Evolutionary conservation across 768 basidiomycete genomes (phyloP), one percentile per base, ranked within the genome.

Genomic region (Mycena filopes): DNA sequence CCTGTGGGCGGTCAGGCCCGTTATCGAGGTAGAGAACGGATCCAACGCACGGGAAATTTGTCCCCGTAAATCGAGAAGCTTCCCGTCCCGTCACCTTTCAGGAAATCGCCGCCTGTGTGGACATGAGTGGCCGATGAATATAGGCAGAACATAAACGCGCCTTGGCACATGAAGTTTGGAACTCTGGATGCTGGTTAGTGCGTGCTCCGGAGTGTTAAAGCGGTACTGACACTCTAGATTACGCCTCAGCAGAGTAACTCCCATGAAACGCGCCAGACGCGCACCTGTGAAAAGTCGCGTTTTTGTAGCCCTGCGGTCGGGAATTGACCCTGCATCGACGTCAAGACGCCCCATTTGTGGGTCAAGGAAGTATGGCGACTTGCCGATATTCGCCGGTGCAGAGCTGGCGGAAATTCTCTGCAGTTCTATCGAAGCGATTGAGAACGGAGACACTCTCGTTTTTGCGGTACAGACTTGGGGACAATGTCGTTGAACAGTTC

Each of bases 381-480:
- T 72, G 96, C 93, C 95, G 86, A 78, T 88, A 93, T 80, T 99
- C 97, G n/a, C 98, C 98, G 2, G 96, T 98, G 74, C 97, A 99
- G 28, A 99, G 82, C 72, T 99, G 97, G 65, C 98, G 84, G 74
- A 99, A 99, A 81, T 99, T 99, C 79, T 99, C 97, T 10, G 96
- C 95, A 3, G 97, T 99, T 74, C 96, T 98, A 70, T 42, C 11
- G 71, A 55, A 20, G 38, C 42, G 23, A 48, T 28, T 51, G 21
- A 31, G 60, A 20, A 38, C 21, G 49, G 15, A 15, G 9, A 23
- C 16, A 29, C 31, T 16, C 25, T 59, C 54, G 29, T 7, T 25
- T 12, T 16, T 25, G 20, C 12, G 43, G 9, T 7, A 70, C 91
- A 63, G 51, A 97, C 96, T 95, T 98, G 55, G 98, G 97, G 2